These are phyloP conservation scores for Coffea humblotiana DNA, from an alignment of 305 asterid genomes.

Conservation along the genomic window DNA sequence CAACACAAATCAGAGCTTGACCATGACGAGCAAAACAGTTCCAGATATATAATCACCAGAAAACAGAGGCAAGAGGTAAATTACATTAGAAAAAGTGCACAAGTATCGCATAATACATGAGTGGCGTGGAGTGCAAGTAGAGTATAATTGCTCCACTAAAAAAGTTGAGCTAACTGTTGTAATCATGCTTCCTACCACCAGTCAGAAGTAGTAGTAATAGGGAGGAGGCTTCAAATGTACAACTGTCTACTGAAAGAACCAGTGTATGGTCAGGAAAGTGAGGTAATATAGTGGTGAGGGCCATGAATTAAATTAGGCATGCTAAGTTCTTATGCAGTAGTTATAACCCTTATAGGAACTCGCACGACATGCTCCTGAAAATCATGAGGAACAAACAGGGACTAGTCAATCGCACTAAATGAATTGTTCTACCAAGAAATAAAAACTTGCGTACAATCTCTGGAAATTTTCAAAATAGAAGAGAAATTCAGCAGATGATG, in stretches of 20 bases:
- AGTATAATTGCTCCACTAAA: not conserved
- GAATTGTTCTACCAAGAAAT: not conserved
- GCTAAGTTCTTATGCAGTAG: not conserved
- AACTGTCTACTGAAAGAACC: not conserved
- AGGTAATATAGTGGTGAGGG: not conserved
- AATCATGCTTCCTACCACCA: not conserved
- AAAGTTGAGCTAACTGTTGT: not conserved
- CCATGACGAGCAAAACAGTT: conserved; percentile 16
- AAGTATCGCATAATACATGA: not conserved
- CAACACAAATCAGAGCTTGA: conserved; percentile 25
- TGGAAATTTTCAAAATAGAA: not conserved
- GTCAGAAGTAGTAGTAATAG: not conserved
- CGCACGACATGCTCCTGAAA: not conserved
- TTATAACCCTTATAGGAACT: not conserved
- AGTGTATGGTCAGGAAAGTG: not conserved
- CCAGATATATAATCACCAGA: not conserved
- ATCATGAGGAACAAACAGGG: not conserved
- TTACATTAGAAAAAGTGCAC: not conserved
- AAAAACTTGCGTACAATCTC: not conserved
- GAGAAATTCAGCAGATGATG: not conserved
- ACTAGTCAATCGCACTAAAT: not conserved
- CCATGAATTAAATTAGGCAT: not conserved
- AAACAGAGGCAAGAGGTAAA: not conserved
- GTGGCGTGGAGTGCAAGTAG: not conserved
- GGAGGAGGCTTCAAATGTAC: not conserved